Conservation (phyloP, 73 alveolate genomes). For the Breviolum minutum region DNA sequence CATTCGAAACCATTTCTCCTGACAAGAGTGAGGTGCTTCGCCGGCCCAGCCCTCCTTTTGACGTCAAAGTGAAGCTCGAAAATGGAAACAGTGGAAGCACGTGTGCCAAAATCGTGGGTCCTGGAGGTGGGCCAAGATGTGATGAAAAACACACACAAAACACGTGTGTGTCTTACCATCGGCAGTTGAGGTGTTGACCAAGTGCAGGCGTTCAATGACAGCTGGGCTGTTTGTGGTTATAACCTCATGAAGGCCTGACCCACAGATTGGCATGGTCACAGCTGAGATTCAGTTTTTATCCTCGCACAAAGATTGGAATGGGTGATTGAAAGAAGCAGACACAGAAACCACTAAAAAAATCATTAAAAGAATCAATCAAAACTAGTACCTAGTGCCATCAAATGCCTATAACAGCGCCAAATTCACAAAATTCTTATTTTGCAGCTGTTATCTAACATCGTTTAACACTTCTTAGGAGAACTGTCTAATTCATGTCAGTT, state of each 20-base stretch:
- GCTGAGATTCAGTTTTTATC: no score
- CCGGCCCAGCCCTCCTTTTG: constrained; percentile 52
- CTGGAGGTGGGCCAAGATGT: constrained; percentile 17
- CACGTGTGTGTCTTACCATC: background rate
- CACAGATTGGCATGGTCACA: background rate
- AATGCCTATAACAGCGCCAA: no score
- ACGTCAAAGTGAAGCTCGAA: background rate
- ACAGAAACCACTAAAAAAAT: no score
- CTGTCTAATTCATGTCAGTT: background rate
- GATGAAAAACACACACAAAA: background rate
- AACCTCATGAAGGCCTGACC: constrained; percentile 37
- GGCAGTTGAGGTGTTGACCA: constrained; percentile 27
- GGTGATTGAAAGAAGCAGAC: no score
- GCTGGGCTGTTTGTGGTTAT: constrained; percentile 76
- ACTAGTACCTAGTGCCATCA: no score
- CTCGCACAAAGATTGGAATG: no score
- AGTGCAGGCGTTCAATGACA: constrained; percentile 11
- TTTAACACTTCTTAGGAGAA: background rate
- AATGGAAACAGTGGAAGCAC: no score
- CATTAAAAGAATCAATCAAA: no score
- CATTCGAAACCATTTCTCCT: background rate
- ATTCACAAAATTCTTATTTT: no score
- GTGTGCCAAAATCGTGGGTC: constrained; percentile 51
- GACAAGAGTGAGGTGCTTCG: background rate
- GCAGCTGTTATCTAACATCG: background rate